Conservation (phyloP, 495 filamentous ascomycete species). For the Aspergillus cavernicola region DNA sequence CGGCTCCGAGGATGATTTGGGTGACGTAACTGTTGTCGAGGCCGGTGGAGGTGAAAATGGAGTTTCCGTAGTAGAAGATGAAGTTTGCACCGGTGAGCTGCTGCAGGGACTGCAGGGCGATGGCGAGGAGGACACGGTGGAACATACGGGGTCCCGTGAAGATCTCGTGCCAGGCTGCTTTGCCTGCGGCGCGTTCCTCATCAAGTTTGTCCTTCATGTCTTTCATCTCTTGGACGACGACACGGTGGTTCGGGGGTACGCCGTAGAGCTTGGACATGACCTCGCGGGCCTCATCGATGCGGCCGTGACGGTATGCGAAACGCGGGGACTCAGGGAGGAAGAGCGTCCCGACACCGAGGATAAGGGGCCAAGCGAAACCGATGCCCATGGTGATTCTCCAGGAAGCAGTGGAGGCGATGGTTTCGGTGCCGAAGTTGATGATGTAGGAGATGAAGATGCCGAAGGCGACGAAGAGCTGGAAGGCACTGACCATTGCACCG, state of each 20-base stretch:
- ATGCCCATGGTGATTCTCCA: conserved; percentile 84
- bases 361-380: conserved; percentile 69
- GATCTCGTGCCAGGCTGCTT: conserved; percentile 58
- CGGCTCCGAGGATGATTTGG: conserved; percentile 68
- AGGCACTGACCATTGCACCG: conserved; percentile 64
- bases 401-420: conserved; percentile 50
- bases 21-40: conserved; percentile 66
- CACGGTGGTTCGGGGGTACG: conserved; percentile 57
- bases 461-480: conserved; percentile 85
- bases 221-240: conserved; percentile 64
- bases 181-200: conserved; percentile 52
- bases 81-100: conserved; percentile 75
- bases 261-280: conserved; percentile 73
- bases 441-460: conserved; percentile 81
- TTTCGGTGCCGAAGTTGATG: conserved; percentile 74
- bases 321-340: conserved; percentile 72
- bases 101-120: conserved; percentile 67
- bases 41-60: conserved; percentile 66
- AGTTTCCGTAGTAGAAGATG: conserved; percentile 80
- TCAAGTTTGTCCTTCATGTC: conserved; percentile 62
- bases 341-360: conserved; percentile 66
- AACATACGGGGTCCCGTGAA: conserved; percentile 70
- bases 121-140: conserved; percentile 66
- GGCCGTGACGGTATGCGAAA: conserved; percentile 62
- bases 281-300: conserved; percentile 58